Percentiles rank a stretch among this genome's conserved stretches.
Conservation (phyloP, 495 filamentous ascomycete species). For the Penicillium bialowiezense region DNA sequence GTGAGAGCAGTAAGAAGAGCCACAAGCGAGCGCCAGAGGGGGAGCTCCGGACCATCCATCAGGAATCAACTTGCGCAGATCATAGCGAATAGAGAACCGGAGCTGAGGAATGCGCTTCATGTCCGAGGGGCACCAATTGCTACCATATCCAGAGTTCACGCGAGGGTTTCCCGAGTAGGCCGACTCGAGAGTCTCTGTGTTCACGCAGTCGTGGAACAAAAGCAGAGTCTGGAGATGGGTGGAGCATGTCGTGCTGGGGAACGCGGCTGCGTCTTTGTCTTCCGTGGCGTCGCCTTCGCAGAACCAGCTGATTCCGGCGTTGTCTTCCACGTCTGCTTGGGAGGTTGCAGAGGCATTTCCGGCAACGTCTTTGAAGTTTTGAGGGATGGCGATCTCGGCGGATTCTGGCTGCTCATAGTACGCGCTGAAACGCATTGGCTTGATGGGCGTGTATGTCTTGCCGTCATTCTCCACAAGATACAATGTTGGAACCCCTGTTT, state of each 20-base stretch:
- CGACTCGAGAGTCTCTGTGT: conserved; percentile 12
- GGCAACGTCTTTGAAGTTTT: conserved; percentile 15
- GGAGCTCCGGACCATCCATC: conserved; percentile 16
- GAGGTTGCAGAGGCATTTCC: conserved; percentile 17
- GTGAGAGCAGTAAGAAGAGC: conserved; percentile 17
- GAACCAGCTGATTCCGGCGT: conserved; percentile 18
- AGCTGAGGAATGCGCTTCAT: conserved; percentile 19
- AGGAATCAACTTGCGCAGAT: conserved; percentile 11
- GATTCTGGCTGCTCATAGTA: conserved; percentile 13
- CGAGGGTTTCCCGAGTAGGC: conserved; percentile 12
- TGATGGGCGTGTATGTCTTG: conserved; percentile 12
- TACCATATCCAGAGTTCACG: conserved; percentile 1
- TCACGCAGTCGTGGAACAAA: conserved; percentile 18
- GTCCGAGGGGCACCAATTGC: conserved; percentile 13
- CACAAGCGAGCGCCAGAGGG: conserved; percentile 17
- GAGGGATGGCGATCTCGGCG: conserved; percentile 16
- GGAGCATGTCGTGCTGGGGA: conserved; percentile 16
- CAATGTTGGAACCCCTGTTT: conserved; percentile 19
- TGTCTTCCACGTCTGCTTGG: conserved; percentile 7
- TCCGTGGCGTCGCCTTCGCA: conserved; percentile 13
- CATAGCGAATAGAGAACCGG: conserved; percentile 20
- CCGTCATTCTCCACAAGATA: conserved; percentile 12
- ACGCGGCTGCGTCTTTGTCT: conserved; percentile 6
- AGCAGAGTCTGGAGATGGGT: conserved; percentile 16
- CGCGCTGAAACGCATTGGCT: conserved; percentile 18